Evolutionary conservation across 176 grass and related monocot genomes (phyloP), one percentile per base, ranked within the genome.

Genomic region (Oryza nivara): DNA sequence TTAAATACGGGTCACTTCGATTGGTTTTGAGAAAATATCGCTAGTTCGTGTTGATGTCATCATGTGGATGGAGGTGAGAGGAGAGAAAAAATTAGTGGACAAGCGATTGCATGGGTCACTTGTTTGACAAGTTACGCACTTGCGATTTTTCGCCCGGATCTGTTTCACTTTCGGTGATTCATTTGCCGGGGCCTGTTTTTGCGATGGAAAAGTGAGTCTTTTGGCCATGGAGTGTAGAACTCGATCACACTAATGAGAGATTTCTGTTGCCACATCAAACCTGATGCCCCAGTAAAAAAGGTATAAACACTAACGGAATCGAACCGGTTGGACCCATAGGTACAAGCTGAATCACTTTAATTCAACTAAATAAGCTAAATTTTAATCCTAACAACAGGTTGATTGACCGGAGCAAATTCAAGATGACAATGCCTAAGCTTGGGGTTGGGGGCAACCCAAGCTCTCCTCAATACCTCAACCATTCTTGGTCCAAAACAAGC

Each of bases 21-120:
- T 23, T 63, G 58, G n/a, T 63, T 63, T 47, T 46, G 23, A 20
- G 7, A 17, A 15, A 11, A 81, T 85, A 82, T 89, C 75, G 76
- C 72, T 64, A 14, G 67, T 3, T 11, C 38, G 7, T 15, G 40
- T 44, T 65, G 20, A 63, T 63, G n/a, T 63, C n/a, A 63, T 63
- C 43, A 1, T 44, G 35, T 12, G 40, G 40, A 40, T 14, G 13
- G 54, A 52, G n/a, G 17, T 11, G 44, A 13, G 10, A 70, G 7
- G 7, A 60, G 56, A 10, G 2, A 60, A 61, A 7, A 20, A 56
- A 8, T n/a, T 58, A 58, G 54, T 58, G 54, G 20, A 63, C 11
- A 63, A 63, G 58, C 19, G 7, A 63, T 63, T 23, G 58, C 58
- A 63, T 23, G 58, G n/a, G 9, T 63, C 58, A 63, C 58, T 63